Conservation (phyloP, 768 basidiomycete species). For the Strobilomyces confusus region DNA sequence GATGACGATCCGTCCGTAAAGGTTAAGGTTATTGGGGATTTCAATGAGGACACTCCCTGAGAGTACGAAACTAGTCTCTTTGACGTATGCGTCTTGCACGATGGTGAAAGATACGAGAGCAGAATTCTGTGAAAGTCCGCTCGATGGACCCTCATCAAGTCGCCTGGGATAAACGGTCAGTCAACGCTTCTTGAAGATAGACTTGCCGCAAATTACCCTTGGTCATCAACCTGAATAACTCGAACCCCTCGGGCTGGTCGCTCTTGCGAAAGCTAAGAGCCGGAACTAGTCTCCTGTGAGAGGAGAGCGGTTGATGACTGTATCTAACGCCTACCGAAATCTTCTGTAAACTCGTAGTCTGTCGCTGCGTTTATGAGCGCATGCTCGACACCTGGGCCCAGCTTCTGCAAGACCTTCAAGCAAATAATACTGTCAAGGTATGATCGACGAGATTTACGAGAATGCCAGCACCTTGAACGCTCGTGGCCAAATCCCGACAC, state of each 20-base stretch:
- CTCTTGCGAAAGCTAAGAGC: slow-evolving; percentile 57
- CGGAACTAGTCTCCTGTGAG: slow-evolving; percentile 36
- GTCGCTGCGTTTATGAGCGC: slow-evolving; percentile 16
- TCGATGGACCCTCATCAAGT: slow-evolving; percentile 54
- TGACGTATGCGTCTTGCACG: slow-evolving; percentile 44
- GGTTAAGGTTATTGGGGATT: slow-evolving; percentile 38
- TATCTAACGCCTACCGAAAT: slow-evolving; percentile 15
- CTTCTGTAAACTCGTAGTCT: slow-evolving; percentile 20
- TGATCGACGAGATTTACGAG: background rate
- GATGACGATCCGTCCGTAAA: slow-evolving; percentile 62
- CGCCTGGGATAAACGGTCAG: slow-evolving; percentile 34
- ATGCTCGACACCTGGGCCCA: slow-evolving; percentile 17
- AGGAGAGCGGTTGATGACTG: background rate
- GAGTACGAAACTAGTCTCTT: slow-evolving; percentile 59
- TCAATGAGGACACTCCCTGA: slow-evolving; percentile 37
- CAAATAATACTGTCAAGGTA: background rate
- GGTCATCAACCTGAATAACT: slow-evolving; percentile 50
- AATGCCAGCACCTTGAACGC: slow-evolving; percentile 21
- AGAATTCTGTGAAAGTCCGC: slow-evolving; percentile 63
- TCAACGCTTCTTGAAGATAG: background rate
- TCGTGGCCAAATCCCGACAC: slow-evolving; percentile 47
- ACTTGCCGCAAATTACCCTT: slow-evolving; percentile 40
- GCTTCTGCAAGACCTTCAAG: slow-evolving; percentile 20
- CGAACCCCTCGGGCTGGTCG: slow-evolving; percentile 51
- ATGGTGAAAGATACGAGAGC: slow-evolving; percentile 44